Evolutionary conservation across 192 early-diverging fungal species (phyloP).

Genomic region (Coemansia sp.): DNA sequence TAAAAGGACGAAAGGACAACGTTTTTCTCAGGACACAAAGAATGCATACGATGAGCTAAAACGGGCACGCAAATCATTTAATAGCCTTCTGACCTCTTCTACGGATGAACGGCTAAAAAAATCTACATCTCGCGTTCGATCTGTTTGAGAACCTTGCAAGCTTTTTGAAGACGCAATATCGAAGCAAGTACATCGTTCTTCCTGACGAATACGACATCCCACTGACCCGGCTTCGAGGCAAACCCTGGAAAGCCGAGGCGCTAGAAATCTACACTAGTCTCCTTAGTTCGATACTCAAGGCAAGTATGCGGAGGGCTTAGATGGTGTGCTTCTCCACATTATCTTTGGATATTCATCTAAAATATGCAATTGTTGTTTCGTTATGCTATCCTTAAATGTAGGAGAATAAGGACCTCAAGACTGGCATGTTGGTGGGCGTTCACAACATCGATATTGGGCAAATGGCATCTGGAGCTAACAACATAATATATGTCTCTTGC

Average conservation of each 20-base stretch:
- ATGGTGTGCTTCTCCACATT: too few relatives aligned
- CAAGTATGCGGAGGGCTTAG: not conserved
- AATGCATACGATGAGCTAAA: not conserved
- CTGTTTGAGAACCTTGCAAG: not conserved
- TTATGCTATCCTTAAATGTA: not conserved
- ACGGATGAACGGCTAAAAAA: not conserved
- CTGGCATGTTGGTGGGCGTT: constrained; percentile 13
- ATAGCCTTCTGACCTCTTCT: not conserved
- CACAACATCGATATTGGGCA: not conserved
- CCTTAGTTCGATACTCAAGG: constrained; percentile 15
- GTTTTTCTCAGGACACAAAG: not conserved
- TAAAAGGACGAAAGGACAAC: not conserved
- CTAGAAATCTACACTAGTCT: not conserved
- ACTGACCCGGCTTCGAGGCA: not conserved
- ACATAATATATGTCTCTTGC: not conserved
- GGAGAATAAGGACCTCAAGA: not conserved
- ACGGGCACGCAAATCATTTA: not conserved
- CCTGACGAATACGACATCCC: not conserved
- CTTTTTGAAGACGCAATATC: too few relatives aligned
- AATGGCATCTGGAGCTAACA: constrained; percentile 9
- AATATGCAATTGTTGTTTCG: too few relatives aligned
- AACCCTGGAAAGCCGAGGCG: not conserved
- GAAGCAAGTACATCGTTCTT: too few relatives aligned
- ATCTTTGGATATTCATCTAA: too few relatives aligned
- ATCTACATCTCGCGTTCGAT: not conserved